Percentiles rank a stretch among this genome's conserved stretches.
Conservation (phyloP, 768 basidiomycete species). For the Rhizopogon salebrosus region DNA sequence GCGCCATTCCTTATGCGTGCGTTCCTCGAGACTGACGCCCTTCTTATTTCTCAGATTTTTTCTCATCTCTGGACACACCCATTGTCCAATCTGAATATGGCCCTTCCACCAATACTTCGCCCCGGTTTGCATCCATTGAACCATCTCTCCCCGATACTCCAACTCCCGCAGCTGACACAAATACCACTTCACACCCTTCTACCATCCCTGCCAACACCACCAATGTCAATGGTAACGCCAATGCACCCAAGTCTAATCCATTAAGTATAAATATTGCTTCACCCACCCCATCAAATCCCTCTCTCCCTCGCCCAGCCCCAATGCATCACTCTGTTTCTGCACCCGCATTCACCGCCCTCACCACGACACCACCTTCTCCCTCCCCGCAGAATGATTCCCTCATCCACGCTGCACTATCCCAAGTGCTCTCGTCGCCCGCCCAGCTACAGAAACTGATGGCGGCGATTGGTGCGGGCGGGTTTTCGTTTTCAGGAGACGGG, state of each 20-base stretch:
- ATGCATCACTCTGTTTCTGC: not conserved
- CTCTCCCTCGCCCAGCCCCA: conserved; percentile 17
- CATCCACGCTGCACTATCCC: conserved; percentile 46
- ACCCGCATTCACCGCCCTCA: not conserved
- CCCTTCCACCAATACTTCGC: conserved; percentile 6
- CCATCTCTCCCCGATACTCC: conserved; percentile 14
- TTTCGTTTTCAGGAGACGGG: not conserved
- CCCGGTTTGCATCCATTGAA: conserved; percentile 25
- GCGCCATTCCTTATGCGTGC: not conserved
- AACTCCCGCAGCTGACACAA: conserved; percentile 7
- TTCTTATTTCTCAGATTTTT: conserved; percentile 27
- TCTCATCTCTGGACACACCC: conserved; percentile 45
- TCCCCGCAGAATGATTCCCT: conserved; percentile 33
- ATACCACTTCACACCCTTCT: conserved; percentile 7
- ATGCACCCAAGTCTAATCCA: conserved; percentile 8
- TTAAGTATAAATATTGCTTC: not conserved
- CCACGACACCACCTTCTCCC: conserved; percentile 2
- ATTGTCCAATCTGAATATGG: conserved; percentile 29
- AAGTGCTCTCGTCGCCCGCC: conserved; percentile 42
- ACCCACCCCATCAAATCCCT: conserved; percentile 9
- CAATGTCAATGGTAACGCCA: conserved; percentile 10
- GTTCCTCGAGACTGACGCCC: conserved; percentile 2
- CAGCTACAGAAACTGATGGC: conserved; percentile 57
- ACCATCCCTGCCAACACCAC: conserved; percentile 12
- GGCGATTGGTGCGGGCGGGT: conserved; percentile 24